A percentile compares a stretch with the other conserved stretches of the same genome.
Conservation (phyloP, 1,284 basidiomycete genomes). For the Leucoagaricus sp. region DNA sequence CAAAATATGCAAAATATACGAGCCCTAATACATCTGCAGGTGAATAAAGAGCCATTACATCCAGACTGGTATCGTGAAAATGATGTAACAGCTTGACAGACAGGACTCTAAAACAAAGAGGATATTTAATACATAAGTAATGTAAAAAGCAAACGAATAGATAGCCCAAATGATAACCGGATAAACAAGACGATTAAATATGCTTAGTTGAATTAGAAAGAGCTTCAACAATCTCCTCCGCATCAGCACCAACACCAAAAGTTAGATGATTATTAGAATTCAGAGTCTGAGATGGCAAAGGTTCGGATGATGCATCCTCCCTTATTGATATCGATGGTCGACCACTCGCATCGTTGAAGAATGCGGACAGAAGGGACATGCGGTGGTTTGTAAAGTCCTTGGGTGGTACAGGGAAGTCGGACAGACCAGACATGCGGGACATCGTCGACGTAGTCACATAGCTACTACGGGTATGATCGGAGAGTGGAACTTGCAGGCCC, state of each 20-base stretch:
- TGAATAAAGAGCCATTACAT: too few species aligned
- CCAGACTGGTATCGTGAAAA: too few species aligned
- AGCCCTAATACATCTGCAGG: too few species aligned
- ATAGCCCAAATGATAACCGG: background rate
- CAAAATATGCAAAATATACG: too few species aligned
- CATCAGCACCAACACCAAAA: conserved; percentile 14
- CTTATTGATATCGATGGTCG: background rate
- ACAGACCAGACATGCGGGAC: conserved; percentile 71
- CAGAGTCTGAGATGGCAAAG: background rate
- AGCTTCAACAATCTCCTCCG: conserved; percentile 8
- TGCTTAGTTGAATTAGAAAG: conserved; percentile 1
- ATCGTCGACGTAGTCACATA: conserved; percentile 62
- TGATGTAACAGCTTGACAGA: too few species aligned
- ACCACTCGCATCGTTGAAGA: conserved; percentile 5
- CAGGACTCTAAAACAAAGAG: too few species aligned
- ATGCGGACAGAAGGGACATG: conserved; percentile 9
- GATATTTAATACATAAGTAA: too few species aligned
- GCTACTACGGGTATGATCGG: conserved; percentile 58
- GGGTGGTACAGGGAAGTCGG: conserved; percentile 75
- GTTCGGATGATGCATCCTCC: background rate
- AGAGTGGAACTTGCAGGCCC: conserved; percentile 42
- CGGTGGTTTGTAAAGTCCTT: conserved; percentile 14
- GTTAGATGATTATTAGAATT: conserved; percentile 9
- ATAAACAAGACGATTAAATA: background rate
- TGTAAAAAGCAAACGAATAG: too few species aligned